Base-by-base conservation (phyloP, 495 filamentous ascomycete genomes). In the Penicillium egyptiacum region DNA sequence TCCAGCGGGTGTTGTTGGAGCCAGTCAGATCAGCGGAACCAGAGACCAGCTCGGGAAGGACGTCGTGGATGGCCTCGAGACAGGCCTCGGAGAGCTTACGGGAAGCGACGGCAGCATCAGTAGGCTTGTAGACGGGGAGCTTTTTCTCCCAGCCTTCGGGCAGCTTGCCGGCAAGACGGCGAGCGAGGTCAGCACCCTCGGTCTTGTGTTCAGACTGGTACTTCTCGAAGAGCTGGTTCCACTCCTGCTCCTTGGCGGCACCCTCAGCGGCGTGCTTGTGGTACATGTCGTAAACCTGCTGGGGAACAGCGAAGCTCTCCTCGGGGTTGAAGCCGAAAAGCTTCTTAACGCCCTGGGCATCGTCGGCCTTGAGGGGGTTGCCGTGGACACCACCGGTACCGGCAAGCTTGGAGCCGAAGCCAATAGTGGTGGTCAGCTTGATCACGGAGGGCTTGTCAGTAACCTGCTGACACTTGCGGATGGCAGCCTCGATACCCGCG, bases 1-100 rank as follows among this genome's bases (percentile, higher is more conserved):
- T 99, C 88, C 91, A 96, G 68, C 92, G 86, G 61, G 94, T 99
- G 79, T 98, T 88, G 84, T 98, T 99, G 62, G 94, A 98, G 70
- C 90, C 90, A 62, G 94, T 99, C 83, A 99, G 76, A 82, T 99
- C 94, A 56, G 94, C 94, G 58, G 94, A 99, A 54, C 94, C 94
- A 66, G 93, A 95, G 35, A 98, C 75, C 53, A 99, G 86, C 75
- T 98, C 95, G 61, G 94, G 94, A 53, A 99, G 63, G 62, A 78
- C 83, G 30, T 81, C 74, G 79, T 96, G 86, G 70, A 99, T 86
- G 75, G 91, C 91, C 75, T 89, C 85, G 63, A 99, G 85, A 55
- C 97, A 90, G 53, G 82, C 85, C 82, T 99, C 94, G 61, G 94
- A 98, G 26, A 98, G 86, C 80, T 96, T 99, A 64, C 94, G 84